Conservation (phyloP, 1,284 basidiomycete genomes). For the Ustilago vetiveriae region DNA sequence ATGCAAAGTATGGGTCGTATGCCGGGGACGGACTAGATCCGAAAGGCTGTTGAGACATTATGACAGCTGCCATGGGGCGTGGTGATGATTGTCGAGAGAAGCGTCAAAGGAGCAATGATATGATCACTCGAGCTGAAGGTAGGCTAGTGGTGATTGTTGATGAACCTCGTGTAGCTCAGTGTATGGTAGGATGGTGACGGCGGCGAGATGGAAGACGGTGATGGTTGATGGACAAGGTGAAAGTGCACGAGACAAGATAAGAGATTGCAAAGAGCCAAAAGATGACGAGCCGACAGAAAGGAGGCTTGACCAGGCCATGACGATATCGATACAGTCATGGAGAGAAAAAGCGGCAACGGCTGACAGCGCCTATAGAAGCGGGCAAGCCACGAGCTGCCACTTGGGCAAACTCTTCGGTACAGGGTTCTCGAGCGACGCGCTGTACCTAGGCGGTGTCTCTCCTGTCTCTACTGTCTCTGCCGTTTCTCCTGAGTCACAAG, state of each 20-base stretch:
- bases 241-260: not conserved
- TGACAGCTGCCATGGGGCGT: constrained; percentile 5
- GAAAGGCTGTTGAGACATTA: constrained; percentile 23
- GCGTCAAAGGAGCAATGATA: no score
- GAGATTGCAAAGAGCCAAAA: not conserved
- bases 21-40: constrained; percentile 10
- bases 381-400: not conserved
- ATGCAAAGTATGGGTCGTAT: constrained; percentile 21
- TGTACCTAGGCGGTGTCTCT: not conserved
- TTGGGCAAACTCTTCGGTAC: not conserved
- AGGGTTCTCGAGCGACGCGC: constrained; percentile 1
- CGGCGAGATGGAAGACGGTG: no score
- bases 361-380: not conserved
- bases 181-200: no score
- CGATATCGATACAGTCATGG: not conserved
- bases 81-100: not conserved
- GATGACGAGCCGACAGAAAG: not conserved
- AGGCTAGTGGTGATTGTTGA: not conserved
- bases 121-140: no score
- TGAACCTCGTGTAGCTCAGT: no score
- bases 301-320: not conserved
- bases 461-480: no score
- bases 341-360: not conserved
- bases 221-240: no score
- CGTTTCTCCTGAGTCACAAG: no score